Evolutionary conservation across 257 asterid species (phyloP), one percentile per base, ranked within the genome.

Genomic region (Knoxia roxburghii): DNA sequence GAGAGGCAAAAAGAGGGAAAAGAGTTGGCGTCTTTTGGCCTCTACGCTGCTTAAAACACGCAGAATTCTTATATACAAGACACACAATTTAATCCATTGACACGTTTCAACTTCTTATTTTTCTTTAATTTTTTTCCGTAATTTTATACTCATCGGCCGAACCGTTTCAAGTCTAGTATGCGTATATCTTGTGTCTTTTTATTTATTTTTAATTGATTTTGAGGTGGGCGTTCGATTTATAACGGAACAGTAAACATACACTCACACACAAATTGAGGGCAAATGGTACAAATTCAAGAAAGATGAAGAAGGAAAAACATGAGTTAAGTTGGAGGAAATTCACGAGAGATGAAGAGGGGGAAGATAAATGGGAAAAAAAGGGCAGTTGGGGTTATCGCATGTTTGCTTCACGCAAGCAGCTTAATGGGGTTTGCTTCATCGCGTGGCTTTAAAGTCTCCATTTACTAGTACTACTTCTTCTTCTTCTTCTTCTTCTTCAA

Each of bases 401-500:
- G 95, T 88, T 93, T 93, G 97, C 96, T 90, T 92, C 96, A 93
- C 99, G 97, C 99, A 88, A 93, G 85, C 97, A 85, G 81, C 95
- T 92, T 81, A 79, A 69, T 66, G 79, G 80, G 76, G 95, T 83
- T 85, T 90, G 96, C 95, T 88, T 85, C 95, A 80, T 85, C 89
- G 95, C 97, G 95, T 93, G 95, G 90, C 96, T 87, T 90, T 91
- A 79, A 92, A 87, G 98, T 55, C 77, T 92, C 84, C 82, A 81
- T 80, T 84, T 79, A 54, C 80, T 48, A 15, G 15, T 48, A 14
- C 50, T 45, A 12, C 7, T 3, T 12, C 8, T 18, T 53, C 59
- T 27, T 37, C 59, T 18, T 57, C n/a, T 39, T 8, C 53, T 48
- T 0, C 50, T 45, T 15, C 7, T 3, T 6, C 53, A 15, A 14